These are phyloP conservation scores for Chytriomyces confervae DNA, from an alignment of 192 early-diverging fungal genomes.

Conservation along the genomic window DNA sequence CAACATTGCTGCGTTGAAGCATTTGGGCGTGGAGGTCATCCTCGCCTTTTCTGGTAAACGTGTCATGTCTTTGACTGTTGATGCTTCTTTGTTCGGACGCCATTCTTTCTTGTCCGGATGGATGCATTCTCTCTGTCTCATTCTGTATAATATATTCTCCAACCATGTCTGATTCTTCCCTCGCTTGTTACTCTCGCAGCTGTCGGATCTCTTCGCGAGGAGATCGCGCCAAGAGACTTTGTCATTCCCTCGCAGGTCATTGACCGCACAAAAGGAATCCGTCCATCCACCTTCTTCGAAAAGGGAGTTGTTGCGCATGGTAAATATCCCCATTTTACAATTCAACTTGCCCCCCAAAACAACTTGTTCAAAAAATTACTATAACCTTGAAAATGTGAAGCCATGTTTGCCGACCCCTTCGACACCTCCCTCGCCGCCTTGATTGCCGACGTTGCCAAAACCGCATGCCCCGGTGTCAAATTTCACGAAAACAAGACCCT, in stretches of 20 bases:
- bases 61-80: no score
- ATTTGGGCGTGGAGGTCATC: conserved; percentile 88
- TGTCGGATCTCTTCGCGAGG: conserved; percentile 93
- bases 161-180: no score
- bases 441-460: conserved; percentile 60
- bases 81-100: no score
- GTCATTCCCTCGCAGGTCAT: conserved; percentile 93
- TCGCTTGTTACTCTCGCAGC: conserved; percentile 45
- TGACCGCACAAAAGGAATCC: conserved; percentile 97
- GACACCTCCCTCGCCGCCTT: conserved; percentile 74
- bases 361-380: no score
- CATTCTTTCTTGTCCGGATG: no score
- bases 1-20: conserved; percentile 98
- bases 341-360: no score
- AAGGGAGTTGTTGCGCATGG: conserved; percentile 90
- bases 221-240: conserved; percentile 94
- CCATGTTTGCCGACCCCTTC: conserved; percentile 92
- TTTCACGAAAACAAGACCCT: conserved; percentile 85
- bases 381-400: no score
- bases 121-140: no score
- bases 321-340: conserved; percentile 18
- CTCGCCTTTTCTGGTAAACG: conserved; percentile 83
- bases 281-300: conserved; percentile 93
- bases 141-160: no score
- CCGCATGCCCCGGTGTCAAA: conserved; percentile 55